These are phyloP conservation scores for Suillus weaverae DNA, from an alignment of 768 basidiomycete species.

Conservation along the genomic window DNA sequence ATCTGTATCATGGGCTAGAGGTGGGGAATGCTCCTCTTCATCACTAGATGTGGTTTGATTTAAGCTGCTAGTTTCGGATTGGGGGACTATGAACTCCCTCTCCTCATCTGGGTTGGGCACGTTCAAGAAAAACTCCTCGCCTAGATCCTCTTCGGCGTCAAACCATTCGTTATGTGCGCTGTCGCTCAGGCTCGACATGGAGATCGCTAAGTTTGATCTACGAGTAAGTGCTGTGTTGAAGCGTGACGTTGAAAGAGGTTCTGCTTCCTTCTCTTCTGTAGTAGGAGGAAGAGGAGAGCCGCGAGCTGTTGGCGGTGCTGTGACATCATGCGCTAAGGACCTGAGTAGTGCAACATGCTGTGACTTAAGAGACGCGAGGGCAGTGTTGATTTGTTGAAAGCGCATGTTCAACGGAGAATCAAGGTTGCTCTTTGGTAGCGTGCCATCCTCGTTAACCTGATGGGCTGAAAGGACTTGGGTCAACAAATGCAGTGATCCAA, in stretches of 20 bases:
- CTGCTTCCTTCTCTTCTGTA: constrained; percentile 47
- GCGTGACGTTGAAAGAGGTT: constrained; percentile 22
- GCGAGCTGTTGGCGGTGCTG: constrained; percentile 21
- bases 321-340: constrained; percentile 38
- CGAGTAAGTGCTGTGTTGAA: constrained; percentile 32
- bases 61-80: constrained; percentile 42
- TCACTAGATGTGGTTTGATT: constrained; percentile 46
- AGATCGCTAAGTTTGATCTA: constrained; percentile 45
- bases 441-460: constrained; percentile 29
- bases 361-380: constrained; percentile 54
- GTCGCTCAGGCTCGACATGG: constrained; percentile 50
- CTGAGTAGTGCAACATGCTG: constrained; percentile 57
- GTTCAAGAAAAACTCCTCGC: constrained; percentile 64
- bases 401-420: constrained; percentile 22
- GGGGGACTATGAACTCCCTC: constrained; percentile 38
- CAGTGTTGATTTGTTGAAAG: constrained; percentile 46
- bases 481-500: constrained; percentile 7
- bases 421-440: constrained; percentile 15
- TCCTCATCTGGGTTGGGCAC: constrained; percentile 40
- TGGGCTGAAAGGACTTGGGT: constrained; percentile 12
- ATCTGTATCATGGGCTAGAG: constrained; percentile 8
- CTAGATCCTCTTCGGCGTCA: constrained; percentile 59
- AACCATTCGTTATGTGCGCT: constrained; percentile 65
- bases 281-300: constrained; percentile 43
- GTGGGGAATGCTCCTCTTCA: constrained; percentile 37